Percentiles rank a stretch among this genome's conserved stretches.
Evolutionary conservation across 306 rosid genomes (phyloP).

Genomic region (Casuarina equisetifolia): DNA sequence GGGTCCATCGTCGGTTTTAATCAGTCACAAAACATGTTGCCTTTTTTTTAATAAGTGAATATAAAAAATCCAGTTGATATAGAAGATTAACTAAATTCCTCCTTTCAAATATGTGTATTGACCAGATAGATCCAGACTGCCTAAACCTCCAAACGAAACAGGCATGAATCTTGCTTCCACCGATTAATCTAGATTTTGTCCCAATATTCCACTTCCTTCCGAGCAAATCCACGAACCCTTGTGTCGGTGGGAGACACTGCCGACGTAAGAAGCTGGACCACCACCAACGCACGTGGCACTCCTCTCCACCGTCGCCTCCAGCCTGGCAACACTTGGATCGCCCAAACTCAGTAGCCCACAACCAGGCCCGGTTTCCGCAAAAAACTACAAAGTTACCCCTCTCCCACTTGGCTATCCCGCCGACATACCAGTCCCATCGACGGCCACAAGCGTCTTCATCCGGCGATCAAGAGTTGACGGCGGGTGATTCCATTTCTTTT

Average conservation of each 20-base stretch:
- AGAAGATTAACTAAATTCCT: too few species aligned
- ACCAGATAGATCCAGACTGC: too few species aligned
- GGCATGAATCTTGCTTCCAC: too few species aligned
- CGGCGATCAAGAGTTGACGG: background rate
- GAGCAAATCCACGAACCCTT: background rate
- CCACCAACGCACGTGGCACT: slow-evolving; percentile 36
- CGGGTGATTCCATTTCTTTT: background rate
- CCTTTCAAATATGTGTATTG: too few species aligned
- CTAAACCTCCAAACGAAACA: too few species aligned
- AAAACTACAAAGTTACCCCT: slow-evolving; percentile 27
- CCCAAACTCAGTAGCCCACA: too few species aligned
- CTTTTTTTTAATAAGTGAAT: too few species aligned
- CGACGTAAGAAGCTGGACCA: slow-evolving; percentile 16
- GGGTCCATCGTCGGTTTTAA: too few species aligned
- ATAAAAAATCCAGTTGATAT: too few species aligned
- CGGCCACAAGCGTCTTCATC: background rate
- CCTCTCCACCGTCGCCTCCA: background rate
- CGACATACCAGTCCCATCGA: slow-evolving; percentile 10
- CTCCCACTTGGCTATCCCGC: background rate
- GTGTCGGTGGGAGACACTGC: slow-evolving; percentile 53
- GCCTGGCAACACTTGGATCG: slow-evolving; percentile 18
- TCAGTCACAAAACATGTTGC: too few species aligned
- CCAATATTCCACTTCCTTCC: too few species aligned
- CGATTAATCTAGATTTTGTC: background rate
- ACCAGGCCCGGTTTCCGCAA: background rate